These are phyloP conservation scores for Yamadazyma blattariae DNA, from an alignment of 1,139 yeast species.

Conservation along the genomic window DNA sequence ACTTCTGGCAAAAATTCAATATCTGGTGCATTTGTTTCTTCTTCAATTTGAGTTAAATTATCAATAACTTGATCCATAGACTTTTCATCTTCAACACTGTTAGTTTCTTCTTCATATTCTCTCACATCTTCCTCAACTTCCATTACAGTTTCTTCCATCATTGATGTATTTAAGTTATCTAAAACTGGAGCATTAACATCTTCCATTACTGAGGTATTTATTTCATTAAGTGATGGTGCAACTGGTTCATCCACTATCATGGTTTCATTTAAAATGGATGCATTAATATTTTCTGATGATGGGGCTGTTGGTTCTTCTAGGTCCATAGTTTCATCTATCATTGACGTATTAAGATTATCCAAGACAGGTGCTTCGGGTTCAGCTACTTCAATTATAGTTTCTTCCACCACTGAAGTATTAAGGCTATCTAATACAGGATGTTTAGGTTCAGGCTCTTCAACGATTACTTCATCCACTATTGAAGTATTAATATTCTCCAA, in stretches of 20 bases:
- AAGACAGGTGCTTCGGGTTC: not conserved
- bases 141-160: not conserved
- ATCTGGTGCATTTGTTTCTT: not conserved
- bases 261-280: too few relatives aligned
- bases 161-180: not conserved
- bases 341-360: not conserved
- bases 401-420: not conserved
- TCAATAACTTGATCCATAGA: not conserved
- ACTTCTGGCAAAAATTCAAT: conserved; percentile 1
- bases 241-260: too few relatives aligned
- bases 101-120: not conserved
- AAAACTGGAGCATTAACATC: not conserved
- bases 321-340: not conserved
- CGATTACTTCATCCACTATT: too few relatives aligned
- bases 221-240: not conserved
- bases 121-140: not conserved
- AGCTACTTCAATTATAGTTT: not conserved
- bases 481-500: too few relatives aligned
- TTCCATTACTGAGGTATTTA: not conserved
- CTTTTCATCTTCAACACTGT: not conserved
- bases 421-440: too few relatives aligned
- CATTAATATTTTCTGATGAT: too few relatives aligned
- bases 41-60: not conserved
- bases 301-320: too few relatives aligned
- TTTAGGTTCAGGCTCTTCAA: too few relatives aligned